A percentile compares a stretch with the other conserved stretches of the same genome.
Evolutionary conservation across 768 basidiomycete genomes (phyloP).

Genomic region (Mycena belliarum): DNA sequence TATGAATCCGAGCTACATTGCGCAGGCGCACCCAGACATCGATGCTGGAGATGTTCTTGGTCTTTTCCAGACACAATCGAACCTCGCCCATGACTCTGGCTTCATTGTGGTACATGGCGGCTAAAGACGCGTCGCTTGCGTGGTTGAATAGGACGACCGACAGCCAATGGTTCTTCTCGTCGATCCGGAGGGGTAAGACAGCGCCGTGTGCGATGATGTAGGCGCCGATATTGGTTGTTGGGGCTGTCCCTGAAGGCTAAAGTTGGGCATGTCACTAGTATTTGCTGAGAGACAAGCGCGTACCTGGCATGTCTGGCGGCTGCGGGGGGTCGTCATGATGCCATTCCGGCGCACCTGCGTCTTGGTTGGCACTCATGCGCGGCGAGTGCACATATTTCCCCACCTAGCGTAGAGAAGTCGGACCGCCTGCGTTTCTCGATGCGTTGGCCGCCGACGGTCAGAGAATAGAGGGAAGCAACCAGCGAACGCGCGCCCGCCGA

Average conservation of each 20-base stretch:
- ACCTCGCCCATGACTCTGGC: slow-evolving; percentile 18
- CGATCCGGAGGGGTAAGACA: slow-evolving; percentile 17
- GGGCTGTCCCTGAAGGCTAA: neutral
- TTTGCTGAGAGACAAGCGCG: neutral
- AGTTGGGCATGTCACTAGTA: neutral
- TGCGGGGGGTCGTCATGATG: slow-evolving; percentile 6
- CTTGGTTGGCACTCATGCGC: neutral
- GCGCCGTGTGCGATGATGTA: slow-evolving; percentile 18
- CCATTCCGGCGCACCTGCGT: slow-evolving; percentile 18
- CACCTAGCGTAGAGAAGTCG: slow-evolving; percentile 17
- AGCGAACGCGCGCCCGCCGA: slow-evolving; percentile 21
- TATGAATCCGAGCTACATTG: neutral
- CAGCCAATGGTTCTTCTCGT: slow-evolving; percentile 19
- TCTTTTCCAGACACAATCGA: slow-evolving; percentile 17
- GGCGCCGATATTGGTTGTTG: slow-evolving; percentile 11
- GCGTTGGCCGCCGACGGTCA: slow-evolving; percentile 18
- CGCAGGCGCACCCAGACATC: slow-evolving; percentile 18
- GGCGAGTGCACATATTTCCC: neutral
- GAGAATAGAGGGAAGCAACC: slow-evolving; percentile 19
- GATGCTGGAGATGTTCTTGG: slow-evolving; percentile 21
- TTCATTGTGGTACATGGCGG: slow-evolving; percentile 23
- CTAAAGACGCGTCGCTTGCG: slow-evolving; percentile 12
- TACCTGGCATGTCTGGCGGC: slow-evolving; percentile 20
- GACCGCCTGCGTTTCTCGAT: slow-evolving; percentile 19
- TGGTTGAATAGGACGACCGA: slow-evolving; percentile 20